Percentiles rank a stretch among this genome's conserved stretches.
Evolutionary conservation across 2,329 filamentous ascomycete genomes (phyloP).

Genomic region (Penicillium aurantiogriseum): DNA sequence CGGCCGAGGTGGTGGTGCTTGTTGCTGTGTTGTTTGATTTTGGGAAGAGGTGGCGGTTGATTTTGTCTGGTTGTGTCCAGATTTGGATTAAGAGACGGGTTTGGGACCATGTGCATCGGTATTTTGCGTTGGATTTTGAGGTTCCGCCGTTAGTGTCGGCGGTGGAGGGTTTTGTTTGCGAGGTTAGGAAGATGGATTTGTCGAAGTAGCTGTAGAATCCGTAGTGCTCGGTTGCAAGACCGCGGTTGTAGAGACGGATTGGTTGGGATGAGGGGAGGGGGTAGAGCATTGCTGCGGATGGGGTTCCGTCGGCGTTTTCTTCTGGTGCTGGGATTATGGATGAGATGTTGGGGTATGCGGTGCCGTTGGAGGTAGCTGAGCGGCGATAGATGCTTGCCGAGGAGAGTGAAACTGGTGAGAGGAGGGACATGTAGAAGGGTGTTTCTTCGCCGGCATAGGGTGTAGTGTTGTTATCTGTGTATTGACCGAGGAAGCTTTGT

Average conservation of each 20-base stretch:
- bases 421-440: slow-evolving; percentile 80
- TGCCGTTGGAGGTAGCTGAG: slow-evolving; percentile 20
- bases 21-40: slow-evolving; percentile 8
- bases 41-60: slow-evolving; percentile 28
- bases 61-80: slow-evolving; percentile 54
- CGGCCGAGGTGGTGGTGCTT: slow-evolving; percentile 8
- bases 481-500: slow-evolving; percentile 74
- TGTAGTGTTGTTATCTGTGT: slow-evolving; percentile 73
- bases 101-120: slow-evolving; percentile 59
- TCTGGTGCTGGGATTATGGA: slow-evolving; percentile 63
- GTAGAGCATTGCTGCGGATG: slow-evolving; percentile 68
- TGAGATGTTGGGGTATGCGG: slow-evolving; percentile 47
- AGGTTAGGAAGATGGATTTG: slow-evolving; percentile 78
- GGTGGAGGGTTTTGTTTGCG: slow-evolving; percentile 39
- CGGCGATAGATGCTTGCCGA: slow-evolving; percentile 44
- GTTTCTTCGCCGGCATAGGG: slow-evolving; percentile 82
- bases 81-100: slow-evolving; percentile 63
- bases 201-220: slow-evolving; percentile 93
- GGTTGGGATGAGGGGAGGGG: slow-evolving; percentile 70
- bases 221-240: slow-evolving; percentile 78
- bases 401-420: slow-evolving; percentile 45
- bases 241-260: slow-evolving; percentile 80
- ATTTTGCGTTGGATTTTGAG: slow-evolving; percentile 44
- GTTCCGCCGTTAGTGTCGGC: slow-evolving; percentile 54
- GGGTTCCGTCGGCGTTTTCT: slow-evolving; percentile 66